Base-by-base conservation (phyloP, 192 early-diverging fungal species). In the Coemansia sp. region DNA sequence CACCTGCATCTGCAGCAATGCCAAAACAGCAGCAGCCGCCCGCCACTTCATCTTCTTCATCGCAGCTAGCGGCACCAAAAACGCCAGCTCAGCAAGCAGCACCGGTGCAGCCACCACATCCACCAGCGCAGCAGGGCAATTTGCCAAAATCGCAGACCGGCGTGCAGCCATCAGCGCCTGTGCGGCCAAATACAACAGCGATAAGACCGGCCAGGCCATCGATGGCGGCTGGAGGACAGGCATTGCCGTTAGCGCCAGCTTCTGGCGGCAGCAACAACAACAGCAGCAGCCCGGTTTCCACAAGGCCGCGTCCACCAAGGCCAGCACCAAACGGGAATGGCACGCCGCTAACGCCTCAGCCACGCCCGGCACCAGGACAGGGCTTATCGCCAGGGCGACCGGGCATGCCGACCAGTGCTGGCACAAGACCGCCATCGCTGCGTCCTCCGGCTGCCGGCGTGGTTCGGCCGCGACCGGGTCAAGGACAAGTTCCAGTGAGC, bases 271-370 rank as follows among this genome's bases (percentile, higher is more conserved):
- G 31, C 4, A 7, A 17, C 30, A 57, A 16, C 32, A 32, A 36
- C 2, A 30, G 34, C 38, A 60, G 58, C 58, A 60, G 59, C 59
- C 22, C 28, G 11, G 22, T 48, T 16, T 14, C 42, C 7, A 22
- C 7, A 2, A 48, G 59, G 33, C 66, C 58, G 22, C 56, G 59
- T 18, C 59, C 42, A 11, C 42, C 67, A 32, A 49, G 78, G 40
- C 79, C 73, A 12, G 70, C 79, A 48, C n/a, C 30, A 16, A 18
- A 49, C 2, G 48, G 22, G 32, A 5, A 31, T n/a, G n/a, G 54
- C 33, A 20, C 33, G 1, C 8, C 33, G 7, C 52, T 31, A 3
- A 29, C 7, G 22, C 52, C 52, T 25, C 52, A 55, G 11, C 10
- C 22, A 30, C 52, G 52, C 6, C 52, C 52, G 28, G 25, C 10